These are phyloP conservation scores for Magnolia kwangsiensis DNA, from an alignment of 164 flowering plant species.

Conservation along the genomic window DNA sequence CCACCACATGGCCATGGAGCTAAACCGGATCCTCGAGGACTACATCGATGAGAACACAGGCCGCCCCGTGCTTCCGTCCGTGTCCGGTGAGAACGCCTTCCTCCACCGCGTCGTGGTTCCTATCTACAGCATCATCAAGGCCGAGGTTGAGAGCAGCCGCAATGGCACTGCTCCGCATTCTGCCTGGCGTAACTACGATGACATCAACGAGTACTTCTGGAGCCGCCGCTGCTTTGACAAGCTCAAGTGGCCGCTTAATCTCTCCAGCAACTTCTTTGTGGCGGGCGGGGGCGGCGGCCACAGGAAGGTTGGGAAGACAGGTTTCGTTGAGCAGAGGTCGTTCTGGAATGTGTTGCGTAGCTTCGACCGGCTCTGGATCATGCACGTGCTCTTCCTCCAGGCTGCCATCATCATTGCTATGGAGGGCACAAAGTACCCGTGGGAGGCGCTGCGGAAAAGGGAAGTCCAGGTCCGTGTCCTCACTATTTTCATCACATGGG, in stretches of 20 bases:
- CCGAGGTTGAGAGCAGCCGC: constrained; percentile 63
- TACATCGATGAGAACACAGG: constrained; percentile 59
- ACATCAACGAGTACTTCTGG: constrained; percentile 94
- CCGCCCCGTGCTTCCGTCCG: constrained; percentile 6
- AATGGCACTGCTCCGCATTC: constrained; percentile 84
- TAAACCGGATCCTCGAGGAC: constrained; percentile 59
- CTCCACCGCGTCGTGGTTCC: constrained; percentile 12
- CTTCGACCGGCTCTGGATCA: constrained; percentile 87
- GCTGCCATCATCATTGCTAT: constrained; percentile 76
- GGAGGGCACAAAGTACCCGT: constrained; percentile 46
- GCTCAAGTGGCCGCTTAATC: constrained; percentile 75
- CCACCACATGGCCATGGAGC: constrained; percentile 78
- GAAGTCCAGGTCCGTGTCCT: constrained; percentile 72
- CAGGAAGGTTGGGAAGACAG: constrained; percentile 75
- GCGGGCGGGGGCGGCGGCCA: constrained; percentile 5
- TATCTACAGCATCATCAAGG: constrained; percentile 12
- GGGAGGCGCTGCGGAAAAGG: constrained; percentile 49
- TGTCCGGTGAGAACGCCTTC: constrained; percentile 16
- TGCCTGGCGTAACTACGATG: constrained; percentile 97
- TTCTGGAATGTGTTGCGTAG: constrained; percentile 92
- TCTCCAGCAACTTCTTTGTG: constrained; percentile 42
- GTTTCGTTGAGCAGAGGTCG: constrained; percentile 94
- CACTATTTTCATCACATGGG: constrained; percentile 84
- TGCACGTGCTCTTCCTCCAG: constrained; percentile 69
- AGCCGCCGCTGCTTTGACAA: constrained; percentile 58